A percentile compares a stretch with the other conserved stretches of the same genome.
phyloP scores from a whole-genome alignment of 2,329 filamentous ascomycete genomes.

The Triangularia setosa region DNA sequence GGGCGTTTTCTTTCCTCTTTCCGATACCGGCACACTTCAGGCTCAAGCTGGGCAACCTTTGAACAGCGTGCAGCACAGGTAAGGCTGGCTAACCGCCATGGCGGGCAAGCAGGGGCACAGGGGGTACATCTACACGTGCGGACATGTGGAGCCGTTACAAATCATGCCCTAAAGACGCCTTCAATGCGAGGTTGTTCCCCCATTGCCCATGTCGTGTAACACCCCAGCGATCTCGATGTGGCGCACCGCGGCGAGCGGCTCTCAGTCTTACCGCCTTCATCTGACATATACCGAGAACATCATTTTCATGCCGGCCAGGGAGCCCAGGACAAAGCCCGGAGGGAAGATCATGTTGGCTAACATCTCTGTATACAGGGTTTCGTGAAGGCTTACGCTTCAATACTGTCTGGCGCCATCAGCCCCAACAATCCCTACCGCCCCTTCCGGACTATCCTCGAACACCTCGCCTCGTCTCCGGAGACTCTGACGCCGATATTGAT shows the following conservation, averaged over 20 bases:
- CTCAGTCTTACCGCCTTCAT: background rate
- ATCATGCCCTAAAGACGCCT: background rate
- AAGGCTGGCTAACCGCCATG: background rate
- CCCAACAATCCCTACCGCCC: constrained; percentile 45
- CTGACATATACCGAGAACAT: background rate
- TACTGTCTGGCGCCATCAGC: constrained; percentile 49
- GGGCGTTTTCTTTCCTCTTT: background rate
- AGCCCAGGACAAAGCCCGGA: constrained; percentile 1
- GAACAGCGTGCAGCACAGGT: background rate
- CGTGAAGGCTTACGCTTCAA: constrained; percentile 58
- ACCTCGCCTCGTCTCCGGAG: constrained; percentile 42
- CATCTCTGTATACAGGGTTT: constrained; percentile 48
- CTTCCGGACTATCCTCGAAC: constrained; percentile 52
- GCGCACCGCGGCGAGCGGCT: background rate
- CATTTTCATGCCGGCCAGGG: background rate
- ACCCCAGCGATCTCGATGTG: background rate
- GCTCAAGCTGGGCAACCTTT: background rate
- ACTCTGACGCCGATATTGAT: constrained; percentile 52
- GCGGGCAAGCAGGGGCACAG: background rate
- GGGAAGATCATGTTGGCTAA: constrained; percentile 4
- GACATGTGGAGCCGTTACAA: background rate
- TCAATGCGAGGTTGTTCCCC: background rate
- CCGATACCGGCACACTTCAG: background rate
- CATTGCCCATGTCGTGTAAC: background rate
- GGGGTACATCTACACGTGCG: background rate